These are phyloP conservation scores for Takakia lepidozioides DNA, from an alignment of 225 moss, liverwort and hornwort genomes.

Conservation along the genomic window DNA sequence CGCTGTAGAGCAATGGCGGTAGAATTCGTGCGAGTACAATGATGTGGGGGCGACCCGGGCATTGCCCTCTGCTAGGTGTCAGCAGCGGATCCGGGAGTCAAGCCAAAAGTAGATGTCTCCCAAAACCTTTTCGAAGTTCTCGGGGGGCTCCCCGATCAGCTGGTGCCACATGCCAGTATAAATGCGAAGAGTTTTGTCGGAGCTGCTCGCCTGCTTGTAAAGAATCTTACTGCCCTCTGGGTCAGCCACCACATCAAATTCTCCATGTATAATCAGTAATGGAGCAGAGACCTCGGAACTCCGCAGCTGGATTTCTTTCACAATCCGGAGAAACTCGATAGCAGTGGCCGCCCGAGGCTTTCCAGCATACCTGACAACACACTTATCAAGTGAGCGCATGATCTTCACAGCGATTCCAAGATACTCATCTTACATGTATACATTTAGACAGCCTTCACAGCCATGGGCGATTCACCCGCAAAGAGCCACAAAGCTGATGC, in stretches of 20 bases:
- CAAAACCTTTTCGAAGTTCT: conserved; percentile 68
- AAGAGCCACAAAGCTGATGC: too few relatives aligned
- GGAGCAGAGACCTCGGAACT: conserved; percentile 51
- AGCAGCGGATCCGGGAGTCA: too few relatives aligned
- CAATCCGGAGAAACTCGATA: conserved; percentile 48
- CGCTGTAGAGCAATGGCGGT: too few relatives aligned
- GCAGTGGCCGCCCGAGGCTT: conserved; percentile 76
- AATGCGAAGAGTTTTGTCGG: conserved; percentile 60
- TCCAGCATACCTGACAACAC: conserved; percentile 66
- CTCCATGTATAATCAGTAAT: conserved; percentile 60
- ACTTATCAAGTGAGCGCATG: too few relatives aligned
- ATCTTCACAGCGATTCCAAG: too few relatives aligned
- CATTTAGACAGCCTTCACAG: too few relatives aligned
- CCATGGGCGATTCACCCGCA: too few relatives aligned
- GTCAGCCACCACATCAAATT: conserved; percentile 60
- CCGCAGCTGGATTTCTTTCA: conserved; percentile 49
- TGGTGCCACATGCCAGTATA: conserved; percentile 93
- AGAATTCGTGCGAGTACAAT: too few relatives aligned
- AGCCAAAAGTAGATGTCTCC: conserved; percentile 53
- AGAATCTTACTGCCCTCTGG: conserved; percentile 59
- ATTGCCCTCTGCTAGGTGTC: too few relatives aligned
- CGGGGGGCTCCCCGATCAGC: conserved; percentile 69
- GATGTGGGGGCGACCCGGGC: too few relatives aligned
- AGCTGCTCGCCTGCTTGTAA: conserved; percentile 47
- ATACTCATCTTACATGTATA: too few relatives aligned